phyloP scores from a whole-genome alignment of 2,329 filamentous ascomycete species.

The Ceratocystis ficicola region DNA sequence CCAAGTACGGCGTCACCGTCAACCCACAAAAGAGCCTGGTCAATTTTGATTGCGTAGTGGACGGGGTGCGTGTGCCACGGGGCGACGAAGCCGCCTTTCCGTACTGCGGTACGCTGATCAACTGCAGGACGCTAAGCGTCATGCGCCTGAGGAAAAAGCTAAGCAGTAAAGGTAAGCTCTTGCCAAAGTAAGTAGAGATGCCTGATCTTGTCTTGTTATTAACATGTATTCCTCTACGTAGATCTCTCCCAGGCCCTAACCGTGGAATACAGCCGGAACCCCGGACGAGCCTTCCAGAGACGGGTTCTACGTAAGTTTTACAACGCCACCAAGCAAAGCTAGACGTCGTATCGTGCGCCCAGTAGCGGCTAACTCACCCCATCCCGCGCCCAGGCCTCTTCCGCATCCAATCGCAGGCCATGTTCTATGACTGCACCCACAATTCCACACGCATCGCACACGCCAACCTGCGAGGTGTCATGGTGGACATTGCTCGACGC shows the following conservation, averaged over 20 bases:
- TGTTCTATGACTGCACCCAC: constrained; percentile 70
- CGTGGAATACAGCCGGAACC: constrained; percentile 58
- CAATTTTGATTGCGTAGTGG: constrained; percentile 61
- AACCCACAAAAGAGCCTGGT: constrained; percentile 67
- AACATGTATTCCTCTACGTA: background rate
- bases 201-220: background rate
- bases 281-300: constrained; percentile 66
- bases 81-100: constrained; percentile 49
- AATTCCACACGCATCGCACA: constrained; percentile 60
- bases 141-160: constrained; percentile 51
- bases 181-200: background rate
- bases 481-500: constrained; percentile 67
- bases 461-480: constrained; percentile 61
- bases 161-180: constrained; percentile 38
- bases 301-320: constrained; percentile 54
- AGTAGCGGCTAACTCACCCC: background rate
- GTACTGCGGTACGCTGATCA: constrained; percentile 73
- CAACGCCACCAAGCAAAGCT: too few relatives aligned
- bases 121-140: constrained; percentile 63
- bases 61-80: constrained; percentile 40
- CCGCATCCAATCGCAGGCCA: constrained; percentile 71
- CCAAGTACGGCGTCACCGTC: constrained; percentile 68
- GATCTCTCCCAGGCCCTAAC: constrained; percentile 59
- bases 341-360: too few relatives aligned
- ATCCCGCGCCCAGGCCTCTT: constrained; percentile 44